Conservation (phyloP, 805 yeast species). For the Komagataella populi region DNA sequence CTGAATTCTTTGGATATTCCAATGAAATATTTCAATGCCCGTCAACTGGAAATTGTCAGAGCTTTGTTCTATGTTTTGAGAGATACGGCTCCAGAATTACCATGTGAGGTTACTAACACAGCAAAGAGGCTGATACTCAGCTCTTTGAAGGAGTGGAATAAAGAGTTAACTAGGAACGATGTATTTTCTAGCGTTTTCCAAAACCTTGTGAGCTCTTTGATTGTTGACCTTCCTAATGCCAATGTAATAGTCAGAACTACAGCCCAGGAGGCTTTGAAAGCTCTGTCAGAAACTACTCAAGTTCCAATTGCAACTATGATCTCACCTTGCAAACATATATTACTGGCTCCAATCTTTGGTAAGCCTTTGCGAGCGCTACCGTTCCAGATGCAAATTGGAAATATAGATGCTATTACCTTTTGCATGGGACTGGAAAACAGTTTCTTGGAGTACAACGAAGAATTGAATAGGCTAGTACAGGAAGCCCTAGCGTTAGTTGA, state of each 20-base stretch:
- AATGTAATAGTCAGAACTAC: slow-evolving; percentile 72
- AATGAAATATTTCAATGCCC: slow-evolving; percentile 53
- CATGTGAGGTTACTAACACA: slow-evolving; percentile 57
- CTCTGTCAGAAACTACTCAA: slow-evolving; percentile 55
- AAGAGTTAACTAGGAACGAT: slow-evolving; percentile 43
- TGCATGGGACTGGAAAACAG: slow-evolving; percentile 73
- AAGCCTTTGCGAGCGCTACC: slow-evolving; percentile 95
- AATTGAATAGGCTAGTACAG: slow-evolving; percentile 65
- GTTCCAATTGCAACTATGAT: slow-evolving; percentile 65
- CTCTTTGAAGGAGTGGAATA: slow-evolving; percentile 54
- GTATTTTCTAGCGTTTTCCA: slow-evolving; percentile 63
- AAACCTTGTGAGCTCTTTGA: slow-evolving; percentile 76
- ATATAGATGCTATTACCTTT: slow-evolving; percentile 92
- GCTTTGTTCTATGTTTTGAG: slow-evolving; percentile 82
- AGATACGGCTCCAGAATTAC: slow-evolving; percentile 84
- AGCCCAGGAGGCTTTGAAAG: slow-evolving; percentile 55
- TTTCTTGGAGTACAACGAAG: slow-evolving; percentile 79
- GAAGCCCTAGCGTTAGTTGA: slow-evolving; percentile 93
- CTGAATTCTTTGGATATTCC: slow-evolving; percentile 58
- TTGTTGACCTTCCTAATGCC: slow-evolving; percentile 86
- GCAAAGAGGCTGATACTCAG: slow-evolving; percentile 59
- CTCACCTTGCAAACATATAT: slow-evolving; percentile 67
- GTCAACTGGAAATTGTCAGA: slow-evolving; percentile 75
- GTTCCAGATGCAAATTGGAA: slow-evolving; percentile 97
- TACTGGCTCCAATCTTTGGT: slow-evolving; percentile 89